Evolutionary conservation across 345 rosid species (phyloP).

Genomic region (Aquilaria sinensis): DNA sequence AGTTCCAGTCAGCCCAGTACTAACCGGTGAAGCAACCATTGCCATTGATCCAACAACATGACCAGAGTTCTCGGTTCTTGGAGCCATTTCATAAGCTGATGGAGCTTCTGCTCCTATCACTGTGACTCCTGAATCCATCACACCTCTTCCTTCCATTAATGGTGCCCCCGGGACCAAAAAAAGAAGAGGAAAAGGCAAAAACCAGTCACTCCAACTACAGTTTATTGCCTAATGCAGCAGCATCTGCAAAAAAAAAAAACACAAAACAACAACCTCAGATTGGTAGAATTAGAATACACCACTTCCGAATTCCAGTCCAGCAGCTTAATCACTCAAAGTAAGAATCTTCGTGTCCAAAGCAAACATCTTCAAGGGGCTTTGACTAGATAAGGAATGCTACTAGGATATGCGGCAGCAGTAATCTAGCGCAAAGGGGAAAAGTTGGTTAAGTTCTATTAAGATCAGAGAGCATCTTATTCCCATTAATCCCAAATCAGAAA

Average conservation of each 20-base stretch:
- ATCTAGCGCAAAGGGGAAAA: no score
- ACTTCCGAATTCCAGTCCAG: no score
- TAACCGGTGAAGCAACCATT: slow-evolving; percentile 28
- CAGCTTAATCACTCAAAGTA: no score
- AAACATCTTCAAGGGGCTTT: no score
- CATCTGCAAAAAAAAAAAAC: background rate
- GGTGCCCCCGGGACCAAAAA: slow-evolving; percentile 1
- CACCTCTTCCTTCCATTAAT: slow-evolving; percentile 60
- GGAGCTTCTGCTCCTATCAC: slow-evolving; percentile 81
- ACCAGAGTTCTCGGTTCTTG: slow-evolving; percentile 44
- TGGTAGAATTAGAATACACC: background rate
- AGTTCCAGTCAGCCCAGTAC: slow-evolving; percentile 34
- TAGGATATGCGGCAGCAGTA: no score
- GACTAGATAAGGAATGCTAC: no score
- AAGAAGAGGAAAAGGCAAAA: background rate
- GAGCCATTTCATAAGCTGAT: slow-evolving; percentile 58
- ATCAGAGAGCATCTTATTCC: no score
- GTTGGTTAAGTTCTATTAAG: no score
- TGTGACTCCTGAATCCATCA: slow-evolving; percentile 52
- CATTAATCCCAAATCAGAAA: no score
- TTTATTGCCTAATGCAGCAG: no score
- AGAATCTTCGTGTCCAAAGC: no score
- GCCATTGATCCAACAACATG: slow-evolving; percentile 40
- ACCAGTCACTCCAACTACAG: background rate
- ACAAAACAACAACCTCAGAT: background rate